Percentiles rank a stretch among this genome's conserved stretches.
phyloP scores from a whole-genome alignment of 306 rosid species.

The Rubus parviflorus region DNA sequence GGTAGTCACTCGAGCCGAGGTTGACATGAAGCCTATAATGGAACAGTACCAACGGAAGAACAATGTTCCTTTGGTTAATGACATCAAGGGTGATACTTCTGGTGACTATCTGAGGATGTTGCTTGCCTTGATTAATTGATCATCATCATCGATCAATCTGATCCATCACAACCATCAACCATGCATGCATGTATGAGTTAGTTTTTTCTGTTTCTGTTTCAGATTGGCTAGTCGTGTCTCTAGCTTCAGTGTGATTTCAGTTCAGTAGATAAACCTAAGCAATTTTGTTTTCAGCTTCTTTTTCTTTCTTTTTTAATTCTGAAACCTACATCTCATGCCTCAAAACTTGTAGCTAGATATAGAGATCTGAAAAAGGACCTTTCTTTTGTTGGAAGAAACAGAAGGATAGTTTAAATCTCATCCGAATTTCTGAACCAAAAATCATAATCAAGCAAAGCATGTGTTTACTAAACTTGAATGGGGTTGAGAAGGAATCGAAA shows the following conservation, averaged over 20 bases:
- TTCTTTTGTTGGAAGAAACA: no score
- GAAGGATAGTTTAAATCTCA: background rate
- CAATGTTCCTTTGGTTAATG: constrained; percentile 17
- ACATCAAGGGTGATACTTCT: constrained; percentile 30
- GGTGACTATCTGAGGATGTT: constrained; percentile 31
- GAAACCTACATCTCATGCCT: background rate
- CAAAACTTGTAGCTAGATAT: no score
- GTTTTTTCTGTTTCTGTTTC: background rate
- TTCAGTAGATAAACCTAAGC: background rate
- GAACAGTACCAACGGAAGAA: constrained; percentile 36
- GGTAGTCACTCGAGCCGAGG: constrained; percentile 32
- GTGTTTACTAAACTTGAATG: background rate
- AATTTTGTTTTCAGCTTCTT: background rate
- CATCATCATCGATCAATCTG: background rate
- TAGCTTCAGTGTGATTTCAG: background rate
- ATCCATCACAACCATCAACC: background rate
- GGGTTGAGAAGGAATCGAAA: background rate
- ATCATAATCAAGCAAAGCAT: no score
- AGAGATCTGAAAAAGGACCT: no score
- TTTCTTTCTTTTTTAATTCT: background rate
- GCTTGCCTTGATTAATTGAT: constrained; percentile 26
- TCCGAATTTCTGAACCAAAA: background rate
- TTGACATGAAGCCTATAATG: constrained; percentile 26
- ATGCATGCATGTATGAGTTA: background rate
- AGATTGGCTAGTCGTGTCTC: background rate